Evolutionary conservation across 1,139 yeast genomes (phyloP).

Genomic region (Arxiozyma bovina): DNA sequence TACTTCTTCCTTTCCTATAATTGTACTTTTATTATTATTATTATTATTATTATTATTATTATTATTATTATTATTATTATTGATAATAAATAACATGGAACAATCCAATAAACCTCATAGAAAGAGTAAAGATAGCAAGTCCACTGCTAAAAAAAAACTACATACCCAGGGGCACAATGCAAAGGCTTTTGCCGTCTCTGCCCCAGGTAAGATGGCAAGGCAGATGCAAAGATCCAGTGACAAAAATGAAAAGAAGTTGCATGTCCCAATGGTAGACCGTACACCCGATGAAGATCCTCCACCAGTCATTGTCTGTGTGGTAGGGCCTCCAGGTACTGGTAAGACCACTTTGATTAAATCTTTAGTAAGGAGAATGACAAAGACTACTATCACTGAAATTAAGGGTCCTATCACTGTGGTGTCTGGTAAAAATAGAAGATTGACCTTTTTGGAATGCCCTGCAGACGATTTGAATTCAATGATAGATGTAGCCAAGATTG

Average conservation of each 20-base stretch:
- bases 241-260: conserved; percentile 74
- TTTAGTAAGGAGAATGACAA: conserved; percentile 79
- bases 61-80: too few relatives aligned
- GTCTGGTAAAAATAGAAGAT: conserved; percentile 85
- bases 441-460: conserved; percentile 82
- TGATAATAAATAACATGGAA: conserved; percentile 23
- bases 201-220: conserved; percentile 81
- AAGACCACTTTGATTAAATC: conserved; percentile 90
- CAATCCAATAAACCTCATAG: conserved; percentile 56
- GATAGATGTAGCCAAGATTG: conserved; percentile 94
- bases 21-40: too few relatives aligned
- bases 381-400: conserved; percentile 73
- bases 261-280: conserved; percentile 95
- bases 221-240: conserved; percentile 82
- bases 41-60: too few relatives aligned
- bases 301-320: conserved; percentile 91
- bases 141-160: conserved; percentile 70
- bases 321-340: conserved; percentile 99
- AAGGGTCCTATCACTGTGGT: conserved; percentile 98
- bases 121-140: conserved; percentile 44
- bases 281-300: conserved; percentile 98
- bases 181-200: conserved; percentile 89
- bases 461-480: conserved; percentile 87
- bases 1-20: too few relatives aligned
- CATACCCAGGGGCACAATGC: conserved; percentile 89